Percentiles rank a stretch among this genome's conserved stretches.
Conservation (phyloP, 2,329 filamentous ascomycete species). For the Fusarium hainanense region DNA sequence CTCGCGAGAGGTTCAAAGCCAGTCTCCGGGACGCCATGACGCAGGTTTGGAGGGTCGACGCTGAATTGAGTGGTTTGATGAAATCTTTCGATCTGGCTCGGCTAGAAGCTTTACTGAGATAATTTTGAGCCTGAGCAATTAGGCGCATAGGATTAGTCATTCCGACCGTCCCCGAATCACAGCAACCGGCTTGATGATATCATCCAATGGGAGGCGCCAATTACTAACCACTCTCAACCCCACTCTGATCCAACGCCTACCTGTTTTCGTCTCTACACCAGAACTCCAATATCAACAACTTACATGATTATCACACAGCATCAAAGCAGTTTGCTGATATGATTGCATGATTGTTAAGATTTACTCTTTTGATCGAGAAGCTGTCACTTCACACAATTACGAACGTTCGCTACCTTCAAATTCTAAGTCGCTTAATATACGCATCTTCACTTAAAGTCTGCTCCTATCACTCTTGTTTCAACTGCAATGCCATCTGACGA, state of each 20-base stretch:
- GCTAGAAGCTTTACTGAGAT: constrained; percentile 59
- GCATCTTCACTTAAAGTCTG: constrained; percentile 9
- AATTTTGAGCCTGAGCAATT: constrained; percentile 58
- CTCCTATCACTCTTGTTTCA: constrained; percentile 11
- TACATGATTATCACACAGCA: constrained; percentile 5
- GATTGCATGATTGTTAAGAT: neutral
- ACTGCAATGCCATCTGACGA: constrained; percentile 43
- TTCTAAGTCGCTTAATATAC: constrained; percentile 23
- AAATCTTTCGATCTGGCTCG: constrained; percentile 60
- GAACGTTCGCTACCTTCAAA: neutral
- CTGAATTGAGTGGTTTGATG: constrained; percentile 68
- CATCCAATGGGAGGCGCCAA: constrained; percentile 51
- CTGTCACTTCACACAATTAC: neutral
- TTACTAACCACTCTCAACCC: constrained; percentile 48
- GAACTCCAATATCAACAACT: constrained; percentile 10
- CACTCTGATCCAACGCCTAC: constrained; percentile 27
- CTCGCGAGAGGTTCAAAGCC: constrained; percentile 92
- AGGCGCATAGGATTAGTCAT: constrained; percentile 53
- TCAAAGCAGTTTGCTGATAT: neutral
- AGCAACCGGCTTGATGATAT: constrained; percentile 22
- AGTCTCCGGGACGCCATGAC: constrained; percentile 97
- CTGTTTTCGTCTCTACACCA: constrained; percentile 34
- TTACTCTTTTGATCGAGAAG: neutral
- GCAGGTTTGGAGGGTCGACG: constrained; percentile 62
- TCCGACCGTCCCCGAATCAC: constrained; percentile 57